phyloP scores from a whole-genome alignment of 2,329 filamentous ascomycete species.

The Aureobasidium sp. region DNA sequence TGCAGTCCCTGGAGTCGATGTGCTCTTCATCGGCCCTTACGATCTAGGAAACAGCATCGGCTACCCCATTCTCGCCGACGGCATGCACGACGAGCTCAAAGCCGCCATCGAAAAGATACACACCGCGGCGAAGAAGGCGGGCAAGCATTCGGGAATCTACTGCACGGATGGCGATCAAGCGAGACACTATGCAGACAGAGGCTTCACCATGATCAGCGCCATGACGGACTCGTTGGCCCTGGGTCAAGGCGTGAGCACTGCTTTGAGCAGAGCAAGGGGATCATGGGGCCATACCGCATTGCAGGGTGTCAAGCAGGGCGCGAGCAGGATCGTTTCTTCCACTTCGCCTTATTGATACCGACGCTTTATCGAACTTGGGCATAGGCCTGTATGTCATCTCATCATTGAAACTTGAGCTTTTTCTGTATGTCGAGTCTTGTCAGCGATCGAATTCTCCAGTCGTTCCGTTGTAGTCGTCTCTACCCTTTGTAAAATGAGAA shows the following conservation, averaged over 20 bases:
- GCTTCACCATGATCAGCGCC: constrained; percentile 45
- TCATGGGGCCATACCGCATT: constrained; percentile 19
- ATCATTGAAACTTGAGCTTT: neutral
- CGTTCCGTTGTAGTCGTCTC: too few relatives aligned
- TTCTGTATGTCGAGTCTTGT: too few relatives aligned
- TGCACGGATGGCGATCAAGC: constrained; percentile 44
- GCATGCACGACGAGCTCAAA: constrained; percentile 42
- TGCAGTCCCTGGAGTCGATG: constrained; percentile 43
- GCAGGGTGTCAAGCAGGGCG: constrained; percentile 18
- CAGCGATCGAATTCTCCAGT: too few relatives aligned
- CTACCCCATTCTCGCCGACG: constrained; percentile 38
- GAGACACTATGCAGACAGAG: constrained; percentile 42
- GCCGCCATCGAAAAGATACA: constrained; percentile 44
- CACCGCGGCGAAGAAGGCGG: constrained; percentile 41
- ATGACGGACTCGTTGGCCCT: constrained; percentile 26
- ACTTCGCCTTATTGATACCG: neutral
- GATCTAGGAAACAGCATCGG: constrained; percentile 51
- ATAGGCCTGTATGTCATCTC: neutral
- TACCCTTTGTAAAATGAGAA: too few relatives aligned
- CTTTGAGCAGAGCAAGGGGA: constrained; percentile 21
- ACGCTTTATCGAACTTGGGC: neutral
- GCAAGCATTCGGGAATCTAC: constrained; percentile 48
- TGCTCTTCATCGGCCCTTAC: constrained; percentile 46
- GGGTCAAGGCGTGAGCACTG: constrained; percentile 21
- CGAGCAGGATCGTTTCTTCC: constrained; percentile 16